These are phyloP conservation scores for Protomyces gravidus DNA, from an alignment of 1,139 yeast species.

Conservation along the genomic window DNA sequence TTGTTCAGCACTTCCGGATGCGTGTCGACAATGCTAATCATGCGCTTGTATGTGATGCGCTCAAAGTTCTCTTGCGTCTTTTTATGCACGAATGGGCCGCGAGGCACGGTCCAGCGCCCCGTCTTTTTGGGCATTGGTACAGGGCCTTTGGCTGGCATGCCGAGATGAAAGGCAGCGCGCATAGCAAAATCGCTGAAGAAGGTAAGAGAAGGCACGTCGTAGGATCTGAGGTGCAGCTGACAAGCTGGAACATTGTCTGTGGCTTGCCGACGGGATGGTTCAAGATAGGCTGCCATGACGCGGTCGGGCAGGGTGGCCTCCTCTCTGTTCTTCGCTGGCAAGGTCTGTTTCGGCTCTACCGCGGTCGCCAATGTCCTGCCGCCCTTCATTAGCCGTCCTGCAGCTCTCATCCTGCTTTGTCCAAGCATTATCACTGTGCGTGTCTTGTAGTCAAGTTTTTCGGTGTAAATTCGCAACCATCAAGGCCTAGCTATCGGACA, in stretches of 20 bases:
- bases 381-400: too few species aligned
- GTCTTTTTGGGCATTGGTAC: constrained; percentile 64
- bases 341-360: not conserved
- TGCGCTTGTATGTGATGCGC: constrained; percentile 74
- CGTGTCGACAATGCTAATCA: constrained; percentile 74
- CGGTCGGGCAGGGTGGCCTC: constrained; percentile 56
- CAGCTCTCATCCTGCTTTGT: too few species aligned
- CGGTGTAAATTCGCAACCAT: too few species aligned
- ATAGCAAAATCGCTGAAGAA: constrained; percentile 80
- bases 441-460: too few species aligned
- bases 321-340: not conserved
- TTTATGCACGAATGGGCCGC: constrained; percentile 92
- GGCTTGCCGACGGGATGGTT: constrained; percentile 66
- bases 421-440: too few species aligned
- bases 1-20: constrained; percentile 79
- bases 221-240: constrained; percentile 67
- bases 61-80: constrained; percentile 92
- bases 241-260: constrained; percentile 65
- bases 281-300: constrained; percentile 75
- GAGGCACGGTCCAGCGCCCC: constrained; percentile 89
- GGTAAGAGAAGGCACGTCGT: constrained; percentile 63
- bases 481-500: too few species aligned
- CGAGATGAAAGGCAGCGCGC: constrained; percentile 84
- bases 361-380: not conserved
- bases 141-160: constrained; percentile 74